Evolutionary conservation across 2,329 filamentous ascomycete species (phyloP).

Genomic region (Seiridium unicorne): DNA sequence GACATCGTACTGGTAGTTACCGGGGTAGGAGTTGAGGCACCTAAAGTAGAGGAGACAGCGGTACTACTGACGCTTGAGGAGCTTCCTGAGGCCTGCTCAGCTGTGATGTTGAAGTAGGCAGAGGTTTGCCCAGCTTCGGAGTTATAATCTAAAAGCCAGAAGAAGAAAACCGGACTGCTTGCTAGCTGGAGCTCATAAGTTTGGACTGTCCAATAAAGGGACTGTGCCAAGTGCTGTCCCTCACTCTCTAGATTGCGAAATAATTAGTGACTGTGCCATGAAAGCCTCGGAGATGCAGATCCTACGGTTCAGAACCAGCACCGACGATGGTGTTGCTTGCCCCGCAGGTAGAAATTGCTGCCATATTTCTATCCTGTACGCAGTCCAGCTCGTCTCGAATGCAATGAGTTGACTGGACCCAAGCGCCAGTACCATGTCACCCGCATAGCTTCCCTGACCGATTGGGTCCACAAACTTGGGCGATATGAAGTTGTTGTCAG

Average conservation of each 20-base stretch:
- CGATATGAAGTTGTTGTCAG: neutral
- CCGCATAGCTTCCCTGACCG: neutral
- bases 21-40: too few relatives aligned
- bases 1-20: too few relatives aligned
- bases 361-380: neutral
- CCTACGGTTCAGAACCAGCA: neutral
- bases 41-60: too few relatives aligned
- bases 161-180: neutral
- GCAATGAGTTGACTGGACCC: neutral
- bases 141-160: neutral
- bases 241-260: neutral
- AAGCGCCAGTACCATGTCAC: neutral
- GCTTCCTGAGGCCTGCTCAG: too few relatives aligned
- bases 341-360: neutral
- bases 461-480: neutral
- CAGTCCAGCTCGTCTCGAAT: neutral
- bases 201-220: neutral
- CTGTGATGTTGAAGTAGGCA: too few relatives aligned
- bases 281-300: neutral
- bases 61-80: too few relatives aligned
- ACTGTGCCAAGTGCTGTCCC: neutral
- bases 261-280: neutral
- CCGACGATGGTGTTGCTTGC: neutral
- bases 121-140: neutral
- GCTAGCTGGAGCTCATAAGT: neutral